Conservation (phyloP, 192 early-diverging fungal genomes). For the Entomortierella parvispora region DNA sequence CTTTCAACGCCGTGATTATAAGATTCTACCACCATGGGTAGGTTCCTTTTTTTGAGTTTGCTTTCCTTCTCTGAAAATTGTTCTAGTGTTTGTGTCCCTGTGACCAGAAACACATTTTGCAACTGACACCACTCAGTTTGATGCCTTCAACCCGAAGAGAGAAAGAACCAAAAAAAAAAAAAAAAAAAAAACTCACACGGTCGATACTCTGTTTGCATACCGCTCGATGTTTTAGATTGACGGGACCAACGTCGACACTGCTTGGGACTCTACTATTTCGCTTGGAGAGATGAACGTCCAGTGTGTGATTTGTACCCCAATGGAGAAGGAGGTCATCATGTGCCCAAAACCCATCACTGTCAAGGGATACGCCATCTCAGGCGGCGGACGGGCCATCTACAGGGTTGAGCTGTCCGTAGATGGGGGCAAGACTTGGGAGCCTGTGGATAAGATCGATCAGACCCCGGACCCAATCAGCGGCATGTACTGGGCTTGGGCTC, state of each 20-base stretch:
- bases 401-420: slow-evolving; percentile 85
- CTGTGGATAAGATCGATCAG: slow-evolving; percentile 67
- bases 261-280: slow-evolving; percentile 61
- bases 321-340: slow-evolving; percentile 55
- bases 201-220: slow-evolving; percentile 23
- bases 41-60: slow-evolving; percentile 7
- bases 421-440: slow-evolving; percentile 83
- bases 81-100: neutral
- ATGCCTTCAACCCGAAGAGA: too few relatives aligned
- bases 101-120: neutral
- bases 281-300: slow-evolving; percentile 84
- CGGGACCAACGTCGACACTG: slow-evolving; percentile 38
- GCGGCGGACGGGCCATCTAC: slow-evolving; percentile 82
- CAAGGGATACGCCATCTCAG: slow-evolving; percentile 81
- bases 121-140: too few relatives aligned
- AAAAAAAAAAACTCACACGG: too few relatives aligned
- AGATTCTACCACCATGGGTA: slow-evolving; percentile 81
- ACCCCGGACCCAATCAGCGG: slow-evolving; percentile 24
- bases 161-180: too few relatives aligned
- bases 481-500: slow-evolving; percentile 83
- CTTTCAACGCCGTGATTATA: slow-evolving; percentile 85
- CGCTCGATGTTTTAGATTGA: neutral
- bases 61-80: neutral
- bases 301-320: slow-evolving; percentile 75
- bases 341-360: slow-evolving; percentile 53